phyloP scores from a whole-genome alignment of 257 asterid genomes.

The Plantago elongata region DNA sequence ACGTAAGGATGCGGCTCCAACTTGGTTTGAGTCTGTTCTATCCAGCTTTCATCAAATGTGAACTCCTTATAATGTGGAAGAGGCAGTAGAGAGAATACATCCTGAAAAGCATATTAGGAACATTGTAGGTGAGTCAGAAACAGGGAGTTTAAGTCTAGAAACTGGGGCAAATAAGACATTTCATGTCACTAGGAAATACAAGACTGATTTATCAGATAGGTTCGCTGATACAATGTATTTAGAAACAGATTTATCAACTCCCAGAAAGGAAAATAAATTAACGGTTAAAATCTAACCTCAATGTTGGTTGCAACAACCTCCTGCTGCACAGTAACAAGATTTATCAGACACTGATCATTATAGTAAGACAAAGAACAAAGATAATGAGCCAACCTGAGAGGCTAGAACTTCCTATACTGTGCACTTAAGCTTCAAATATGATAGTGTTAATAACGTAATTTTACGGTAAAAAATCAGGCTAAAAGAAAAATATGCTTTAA shows the following conservation, averaged over 20 bases:
- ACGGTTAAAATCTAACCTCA: constrained; percentile 48
- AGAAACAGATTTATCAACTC: background rate
- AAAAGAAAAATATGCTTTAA: background rate
- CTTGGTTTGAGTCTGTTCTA: constrained; percentile 41
- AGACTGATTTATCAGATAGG: background rate
- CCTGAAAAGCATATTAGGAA: constrained; percentile 43
- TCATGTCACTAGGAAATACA: constrained; percentile 10
- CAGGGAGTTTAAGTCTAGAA: constrained; percentile 18
- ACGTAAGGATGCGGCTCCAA: constrained; percentile 60
- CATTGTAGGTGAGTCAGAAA: constrained; percentile 15
- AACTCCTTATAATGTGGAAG: constrained; percentile 65
- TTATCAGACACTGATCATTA: constrained; percentile 37
- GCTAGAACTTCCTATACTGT: constrained; percentile 1
- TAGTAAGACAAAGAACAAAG: constrained; percentile 30
- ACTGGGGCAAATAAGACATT: constrained; percentile 17
- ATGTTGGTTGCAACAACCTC: constrained; percentile 38
- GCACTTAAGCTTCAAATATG: background rate
- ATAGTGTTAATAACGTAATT: constrained; percentile 3
- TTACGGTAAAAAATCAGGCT: background rate
- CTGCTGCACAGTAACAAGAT: constrained; percentile 48
- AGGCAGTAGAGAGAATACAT: constrained; percentile 61
- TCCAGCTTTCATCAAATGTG: constrained; percentile 73
- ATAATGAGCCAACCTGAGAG: constrained; percentile 16
- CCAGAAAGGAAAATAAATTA: constrained; percentile 10
- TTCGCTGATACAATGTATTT: constrained; percentile 2